Base-by-base conservation (phyloP, 2,329 filamentous ascomycete species). In the Phoma herbarum region DNA sequence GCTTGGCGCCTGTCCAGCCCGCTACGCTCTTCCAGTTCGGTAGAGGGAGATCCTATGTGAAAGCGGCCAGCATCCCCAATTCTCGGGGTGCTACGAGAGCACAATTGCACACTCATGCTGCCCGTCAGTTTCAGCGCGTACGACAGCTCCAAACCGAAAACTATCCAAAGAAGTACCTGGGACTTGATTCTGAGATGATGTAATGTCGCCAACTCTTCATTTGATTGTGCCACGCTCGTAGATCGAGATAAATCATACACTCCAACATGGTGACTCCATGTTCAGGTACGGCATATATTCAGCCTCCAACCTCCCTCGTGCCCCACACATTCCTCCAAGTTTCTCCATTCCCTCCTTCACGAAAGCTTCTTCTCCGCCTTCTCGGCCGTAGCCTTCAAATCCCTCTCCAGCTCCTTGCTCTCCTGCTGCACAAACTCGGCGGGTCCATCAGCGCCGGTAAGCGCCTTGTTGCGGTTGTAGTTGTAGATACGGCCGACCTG, bases 401-500 rank as follows among this genome's bases (percentile, higher is more conserved):
- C 70, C 20, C 60, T 39, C 67, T 73, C 63, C 16, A 74, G 47
- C 67, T 71, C 68, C 64, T 73, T 73, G 22, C 69, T 70, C 65
- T 78, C 75, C 25, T 66, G 65, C 67, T 74, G 74, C 12, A 72
- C 78, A 68, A 80, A 72, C 29, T 76, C 77, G 7, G 73, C 74
- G 11, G 61, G 37, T 11, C 37, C 37, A 23, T 41, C 37, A 22
- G 37, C 37, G 20, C 37, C 37, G 4, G 20, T 23, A 3, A 41
- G 64, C 81, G 81, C 3, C 72, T 88, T 79, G 60, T 83, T 84
- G 65, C 82, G 79, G 69, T 89, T 83, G 77, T 88, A 90, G 71
- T 86, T 55, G 68, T 87, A 78, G 74, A 98, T 97, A 71, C 95
- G 89, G 66, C 82, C 82, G 66, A 92, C 84, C 84, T 99, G 95